Conservation (phyloP, 169 alveolate species). For the Plasmodium yoelii region DNA sequence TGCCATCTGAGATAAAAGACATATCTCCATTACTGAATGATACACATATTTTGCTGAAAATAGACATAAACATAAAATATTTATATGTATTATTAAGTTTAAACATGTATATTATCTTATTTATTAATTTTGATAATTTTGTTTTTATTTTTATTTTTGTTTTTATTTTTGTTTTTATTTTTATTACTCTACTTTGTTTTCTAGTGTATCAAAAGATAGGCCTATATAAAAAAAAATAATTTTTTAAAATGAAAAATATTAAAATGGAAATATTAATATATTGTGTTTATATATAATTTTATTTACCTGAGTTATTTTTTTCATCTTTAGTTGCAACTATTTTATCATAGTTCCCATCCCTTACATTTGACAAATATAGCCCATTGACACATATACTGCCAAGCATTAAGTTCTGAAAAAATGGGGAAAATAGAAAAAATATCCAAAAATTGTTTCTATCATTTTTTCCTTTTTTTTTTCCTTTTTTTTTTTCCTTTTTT, state of each 20-base stretch:
- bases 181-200: conserved; percentile 46
- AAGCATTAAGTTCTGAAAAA: conserved; percentile 8
- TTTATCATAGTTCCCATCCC: conserved; percentile 16
- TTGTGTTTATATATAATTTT: no score
- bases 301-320: conserved; percentile 54
- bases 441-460: no score
- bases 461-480: no score
- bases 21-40: conserved; percentile 72
- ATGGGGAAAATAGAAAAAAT: no score
- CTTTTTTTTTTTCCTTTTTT: not conserved
- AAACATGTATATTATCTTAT: not conserved
- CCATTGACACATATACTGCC: conserved; percentile 70
- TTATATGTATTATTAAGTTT: not conserved
- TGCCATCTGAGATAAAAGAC: conserved; percentile 36
- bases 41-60: conserved; percentile 35
- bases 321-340: conserved; percentile 35
- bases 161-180: no score
- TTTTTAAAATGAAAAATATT: no score
- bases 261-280: no score
- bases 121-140: not conserved
- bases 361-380: conserved; percentile 23
- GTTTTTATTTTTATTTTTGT: not conserved
- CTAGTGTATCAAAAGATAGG: conserved; percentile 55
- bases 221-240: conserved; percentile 21
- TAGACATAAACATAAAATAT: not conserved